These are phyloP conservation scores for Wallemia mellicola DNA, from an alignment of 1,284 basidiomycete species.

Conservation along the genomic window DNA sequence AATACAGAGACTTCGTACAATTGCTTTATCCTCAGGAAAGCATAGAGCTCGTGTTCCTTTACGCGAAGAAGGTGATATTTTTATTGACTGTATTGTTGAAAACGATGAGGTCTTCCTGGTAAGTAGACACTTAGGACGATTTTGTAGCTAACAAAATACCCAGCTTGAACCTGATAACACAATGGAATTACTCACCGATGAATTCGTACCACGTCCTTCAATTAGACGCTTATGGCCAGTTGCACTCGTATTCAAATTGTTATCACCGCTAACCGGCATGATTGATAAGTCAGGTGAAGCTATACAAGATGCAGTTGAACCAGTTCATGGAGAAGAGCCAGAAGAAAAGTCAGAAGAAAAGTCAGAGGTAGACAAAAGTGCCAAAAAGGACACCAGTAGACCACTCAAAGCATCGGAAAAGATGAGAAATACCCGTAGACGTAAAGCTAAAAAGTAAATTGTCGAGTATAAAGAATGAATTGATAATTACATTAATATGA, in stretches of 20 bases:
- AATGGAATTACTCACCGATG: not conserved
- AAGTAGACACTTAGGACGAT: slow-evolving; percentile 13
- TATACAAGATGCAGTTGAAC: not conserved
- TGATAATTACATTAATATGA: not conserved
- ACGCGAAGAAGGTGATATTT: slow-evolving; percentile 28
- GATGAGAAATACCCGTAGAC: not conserved
- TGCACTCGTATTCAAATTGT: not conserved
- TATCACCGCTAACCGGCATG: not conserved
- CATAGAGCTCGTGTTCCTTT: slow-evolving; percentile 25
- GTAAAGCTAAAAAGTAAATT: not conserved
- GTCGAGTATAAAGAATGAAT: not conserved
- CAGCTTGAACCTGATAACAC: not conserved
- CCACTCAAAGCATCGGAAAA: not conserved
- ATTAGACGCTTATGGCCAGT: not conserved
- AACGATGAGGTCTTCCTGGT: slow-evolving; percentile 37
- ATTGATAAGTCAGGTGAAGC: not conserved
- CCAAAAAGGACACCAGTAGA: too few species aligned
- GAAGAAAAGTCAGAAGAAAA: too few species aligned
- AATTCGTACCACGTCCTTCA: not conserved
- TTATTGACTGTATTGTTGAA: slow-evolving; percentile 47
- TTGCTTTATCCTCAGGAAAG: slow-evolving; percentile 27
- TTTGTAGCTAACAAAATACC: not conserved
- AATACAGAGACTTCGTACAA: slow-evolving; percentile 46
- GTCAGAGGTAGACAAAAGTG: too few species aligned
- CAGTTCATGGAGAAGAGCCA: not conserved